These are phyloP conservation scores for Oryza punctata DNA, from an alignment of 176 grass and related monocot species.

Conservation along the genomic window DNA sequence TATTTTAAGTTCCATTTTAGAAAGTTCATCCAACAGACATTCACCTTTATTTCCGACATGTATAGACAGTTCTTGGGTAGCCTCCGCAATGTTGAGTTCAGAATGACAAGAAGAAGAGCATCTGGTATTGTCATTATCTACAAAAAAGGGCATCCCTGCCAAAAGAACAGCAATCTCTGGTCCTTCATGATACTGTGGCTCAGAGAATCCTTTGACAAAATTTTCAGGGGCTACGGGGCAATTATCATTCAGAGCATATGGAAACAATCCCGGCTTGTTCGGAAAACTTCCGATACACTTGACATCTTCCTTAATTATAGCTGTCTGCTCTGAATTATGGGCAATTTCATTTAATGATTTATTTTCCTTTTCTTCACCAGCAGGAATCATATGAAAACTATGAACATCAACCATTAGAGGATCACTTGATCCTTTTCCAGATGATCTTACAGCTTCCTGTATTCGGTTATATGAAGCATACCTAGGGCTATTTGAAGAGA, in stretches of 20 bases:
- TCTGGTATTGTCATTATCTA: neutral
- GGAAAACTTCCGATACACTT: neutral
- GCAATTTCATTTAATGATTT: too few species aligned
- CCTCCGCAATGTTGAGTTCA: slow-evolving; percentile 14
- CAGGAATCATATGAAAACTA: neutral
- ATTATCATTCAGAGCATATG: neutral
- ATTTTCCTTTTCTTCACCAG: neutral
- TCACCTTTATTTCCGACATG: slow-evolving; percentile 22
- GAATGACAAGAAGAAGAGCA: neutral
- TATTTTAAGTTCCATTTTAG: neutral
- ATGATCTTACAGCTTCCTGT: neutral
- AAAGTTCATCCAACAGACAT: neutral
- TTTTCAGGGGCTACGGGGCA: neutral
- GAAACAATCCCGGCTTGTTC: neutral
- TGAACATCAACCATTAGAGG: neutral
- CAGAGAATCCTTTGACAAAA: neutral
- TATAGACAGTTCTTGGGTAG: neutral
- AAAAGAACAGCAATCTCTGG: neutral
- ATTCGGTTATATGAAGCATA: too few species aligned
- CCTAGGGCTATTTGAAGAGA: too few species aligned
- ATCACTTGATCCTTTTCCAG: neutral
- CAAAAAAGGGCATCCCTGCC: neutral
- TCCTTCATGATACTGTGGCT: neutral
- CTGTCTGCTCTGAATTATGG: neutral
- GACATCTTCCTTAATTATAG: neutral